Evolutionary conservation across 768 basidiomycete species (phyloP), one percentile per base, ranked within the genome.

Genomic region (Phlegmacium glaucopus): DNA sequence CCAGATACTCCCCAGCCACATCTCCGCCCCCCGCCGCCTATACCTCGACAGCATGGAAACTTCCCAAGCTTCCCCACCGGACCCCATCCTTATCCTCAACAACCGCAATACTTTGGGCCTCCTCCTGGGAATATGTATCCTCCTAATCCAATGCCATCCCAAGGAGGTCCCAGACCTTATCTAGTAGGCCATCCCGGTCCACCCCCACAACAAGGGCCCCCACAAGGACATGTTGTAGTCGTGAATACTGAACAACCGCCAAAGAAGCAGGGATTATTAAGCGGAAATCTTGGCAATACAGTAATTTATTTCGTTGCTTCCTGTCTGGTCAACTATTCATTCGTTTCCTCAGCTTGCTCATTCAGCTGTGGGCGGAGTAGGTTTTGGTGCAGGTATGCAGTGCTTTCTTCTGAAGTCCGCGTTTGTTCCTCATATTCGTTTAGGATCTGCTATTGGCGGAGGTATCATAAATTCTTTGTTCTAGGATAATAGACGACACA

Each of bases 371-470:
- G 86, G 86, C 29, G 87, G 87, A 56, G 75, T 79, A 42, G 87
- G 87, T 2, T 87, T 88, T 55, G 85, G 87, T 49, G 86, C 83
- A 53, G 85, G 85, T 82, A 42, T 22, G 22, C 22, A 22, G 22
- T 22, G 22, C 5, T 22, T 22, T 5, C 22, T 11, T 7, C 8
- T 37, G 35, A n/a, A 9, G 35, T n/a, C 35, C 10, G 35, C 51
- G 64, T 54, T 30, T 13, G 10, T n/a, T 34, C 15, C 16, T 16
- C 38, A 15, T 11, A 12, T 42, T 27, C 30, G 18, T 32, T 12
- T 28, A 74, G 71, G 44, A 71, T 72, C 68, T 22, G 22, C 22
- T 22, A 22, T 22, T 22, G 22, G 22, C 22, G 5, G 22, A 22
- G 22, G 22, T 22, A 22, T 22, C 22, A 22, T 22, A 22, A 5